phyloP scores from a whole-genome alignment of 1,284 basidiomycete genomes.

The Melampsora larici-populina region DNA sequence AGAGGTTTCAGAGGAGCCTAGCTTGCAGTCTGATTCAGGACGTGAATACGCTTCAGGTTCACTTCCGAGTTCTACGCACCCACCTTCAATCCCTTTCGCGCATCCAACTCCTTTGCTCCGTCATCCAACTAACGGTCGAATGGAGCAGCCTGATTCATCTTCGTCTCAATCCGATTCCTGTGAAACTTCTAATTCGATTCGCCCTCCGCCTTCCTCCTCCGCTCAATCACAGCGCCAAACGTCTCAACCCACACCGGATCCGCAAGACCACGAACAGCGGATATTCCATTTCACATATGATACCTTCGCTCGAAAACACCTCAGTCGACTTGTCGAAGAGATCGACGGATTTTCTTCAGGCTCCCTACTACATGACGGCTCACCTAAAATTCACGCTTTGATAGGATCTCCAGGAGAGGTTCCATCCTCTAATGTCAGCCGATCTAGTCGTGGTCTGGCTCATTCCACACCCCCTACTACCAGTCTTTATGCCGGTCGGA shows the following conservation, averaged over 20 bases:
- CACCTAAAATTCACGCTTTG: constrained; percentile 32
- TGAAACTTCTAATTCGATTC: background rate
- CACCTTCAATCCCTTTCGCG: constrained; percentile 40
- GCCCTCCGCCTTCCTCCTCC: background rate
- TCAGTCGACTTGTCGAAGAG: constrained; percentile 81
- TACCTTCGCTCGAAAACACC: constrained; percentile 84
- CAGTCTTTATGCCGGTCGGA: constrained; percentile 33
- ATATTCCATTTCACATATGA: constrained; percentile 88
- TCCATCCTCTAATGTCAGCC: constrained; percentile 16
- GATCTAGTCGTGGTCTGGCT: constrained; percentile 34
- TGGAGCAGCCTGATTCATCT: background rate
- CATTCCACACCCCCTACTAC: constrained; percentile 41
- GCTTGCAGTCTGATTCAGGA: constrained; percentile 7
- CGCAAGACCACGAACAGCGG: background rate
- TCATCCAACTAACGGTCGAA: constrained; percentile 2
- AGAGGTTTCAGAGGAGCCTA: background rate
- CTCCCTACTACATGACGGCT: background rate
- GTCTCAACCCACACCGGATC: background rate
- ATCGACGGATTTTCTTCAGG: constrained; percentile 47
- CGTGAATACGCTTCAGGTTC: constrained; percentile 11
- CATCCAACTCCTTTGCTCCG: constrained; percentile 37
- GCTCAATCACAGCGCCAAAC: background rate
- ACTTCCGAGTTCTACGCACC: constrained; percentile 19
- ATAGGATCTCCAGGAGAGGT: constrained; percentile 42
- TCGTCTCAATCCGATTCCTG: constrained; percentile 2